Base-by-base conservation (phyloP, 2,329 filamentous ascomycete species). In the Fusarium drepaniforme region DNA sequence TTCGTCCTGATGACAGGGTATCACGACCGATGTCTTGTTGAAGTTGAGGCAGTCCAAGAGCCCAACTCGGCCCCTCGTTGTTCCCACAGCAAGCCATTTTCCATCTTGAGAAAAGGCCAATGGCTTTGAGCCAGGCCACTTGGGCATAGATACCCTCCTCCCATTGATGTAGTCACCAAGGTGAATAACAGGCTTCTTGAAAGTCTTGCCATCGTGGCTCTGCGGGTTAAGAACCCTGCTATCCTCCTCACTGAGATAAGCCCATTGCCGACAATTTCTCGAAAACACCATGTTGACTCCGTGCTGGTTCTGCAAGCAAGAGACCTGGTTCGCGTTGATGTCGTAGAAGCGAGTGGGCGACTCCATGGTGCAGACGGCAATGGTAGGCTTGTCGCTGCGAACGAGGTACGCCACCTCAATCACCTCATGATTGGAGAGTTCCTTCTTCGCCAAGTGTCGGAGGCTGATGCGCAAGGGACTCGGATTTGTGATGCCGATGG, bases 331-430 rank as follows among this genome's bases (percentile, higher is more conserved):
- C 28, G 64, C 78, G 25, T 64, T 60, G 23, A 63, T 63, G 69
- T 80, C 75, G 63, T 74, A 80, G 70, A 79, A 79, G 8, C 75
- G 75, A 2, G 77, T 80, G 1, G 75, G 78, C 0, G 77, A 69
- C 56, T 75, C 77, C 64, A 80, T 76, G 37, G 77, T 78, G 12
- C 73, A 74, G 25, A 75, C 72, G 46, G 78, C 75, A 33, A 80
- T 77, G 35, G 73, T 66, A 23, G 71, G 68, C 8, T 68, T 46
- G 37, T 49, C 56, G 30, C 74, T 72, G 42, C 77, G 78, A 5
- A 30, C n/a, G 59, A 79, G 68, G 11, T 75, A 78, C 6, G 70
- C 64, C 18, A 76, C 66, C 13, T 80, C 68, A 38, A 78, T 46
- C 11, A 80, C 70, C 33, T 80, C 79, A 6, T 78, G 68, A 65